Evolutionary conservation across 352 stramenopile genomes (phyloP).

Genomic region (Albugo laibachii): DNA sequence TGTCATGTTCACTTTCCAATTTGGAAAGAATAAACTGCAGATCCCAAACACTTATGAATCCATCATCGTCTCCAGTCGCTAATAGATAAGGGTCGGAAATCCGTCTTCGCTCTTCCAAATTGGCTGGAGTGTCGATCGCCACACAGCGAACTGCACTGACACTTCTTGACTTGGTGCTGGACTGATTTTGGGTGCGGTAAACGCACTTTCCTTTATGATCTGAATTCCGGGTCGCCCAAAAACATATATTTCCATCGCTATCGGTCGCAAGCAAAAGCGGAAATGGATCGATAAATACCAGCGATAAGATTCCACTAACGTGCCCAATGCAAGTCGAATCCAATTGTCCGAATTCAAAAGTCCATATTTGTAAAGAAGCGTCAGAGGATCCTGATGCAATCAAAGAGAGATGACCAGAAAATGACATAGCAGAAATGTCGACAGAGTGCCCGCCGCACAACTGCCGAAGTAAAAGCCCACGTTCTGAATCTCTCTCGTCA

Average conservation of each 20-base stretch:
- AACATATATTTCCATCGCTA: conserved; percentile 41
- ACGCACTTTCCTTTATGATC: conserved; percentile 50
- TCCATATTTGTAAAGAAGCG: conserved; percentile 55
- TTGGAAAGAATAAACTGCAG: conserved; percentile 29
- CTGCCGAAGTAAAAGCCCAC: conserved; percentile 47
- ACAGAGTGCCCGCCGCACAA: conserved; percentile 44
- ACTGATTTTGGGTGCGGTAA: conserved; percentile 49
- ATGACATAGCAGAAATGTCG: conserved; percentile 63
- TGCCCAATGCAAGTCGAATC: conserved; percentile 53
- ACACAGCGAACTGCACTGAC: conserved; percentile 5
- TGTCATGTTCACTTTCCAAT: conserved; percentile 24
- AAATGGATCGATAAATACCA: conserved; percentile 56
- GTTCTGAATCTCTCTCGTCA: conserved; percentile 68
- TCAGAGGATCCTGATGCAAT: conserved; percentile 58
- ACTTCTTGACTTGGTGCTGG: conserved; percentile 4
- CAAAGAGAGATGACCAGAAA: conserved; percentile 52
- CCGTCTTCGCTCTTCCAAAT: conserved; percentile 7
- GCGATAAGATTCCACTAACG: conserved; percentile 33
- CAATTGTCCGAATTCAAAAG: conserved; percentile 75
- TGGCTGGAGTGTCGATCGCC: conserved; percentile 3
- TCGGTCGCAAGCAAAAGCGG: conserved; percentile 50
- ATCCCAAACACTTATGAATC: conserved; percentile 52
- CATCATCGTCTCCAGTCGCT: conserved; percentile 61
- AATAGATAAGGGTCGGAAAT: conserved; percentile 22
- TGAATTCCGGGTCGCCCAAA: conserved; percentile 54